phyloP scores from a whole-genome alignment of 2,329 filamentous ascomycete species.

The Thelonectria blattea region DNA sequence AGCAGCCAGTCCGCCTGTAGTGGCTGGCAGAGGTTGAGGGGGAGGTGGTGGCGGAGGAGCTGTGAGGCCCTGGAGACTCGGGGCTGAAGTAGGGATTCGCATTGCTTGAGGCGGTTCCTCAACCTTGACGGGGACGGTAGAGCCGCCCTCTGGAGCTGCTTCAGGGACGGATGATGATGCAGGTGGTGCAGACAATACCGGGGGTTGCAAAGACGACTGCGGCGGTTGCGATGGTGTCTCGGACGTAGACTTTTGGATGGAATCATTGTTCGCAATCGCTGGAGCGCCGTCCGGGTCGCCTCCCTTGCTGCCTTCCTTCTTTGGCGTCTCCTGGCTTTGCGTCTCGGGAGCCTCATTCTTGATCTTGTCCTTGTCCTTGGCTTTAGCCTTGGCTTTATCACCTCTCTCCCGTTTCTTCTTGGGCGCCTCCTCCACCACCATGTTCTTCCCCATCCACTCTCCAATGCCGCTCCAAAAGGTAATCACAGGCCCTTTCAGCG shows the following conservation, averaged over 20 bases:
- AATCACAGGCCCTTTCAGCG: conserved; percentile 86
- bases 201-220: conserved; percentile 9
- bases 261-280: background rate
- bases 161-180: background rate
- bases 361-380: conserved; percentile 35
- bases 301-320: conserved; percentile 14
- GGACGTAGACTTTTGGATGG: conserved; percentile 17
- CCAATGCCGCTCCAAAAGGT: conserved; percentile 94
- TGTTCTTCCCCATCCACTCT: conserved; percentile 74
- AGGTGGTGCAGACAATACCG: background rate
- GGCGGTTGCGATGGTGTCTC: conserved; percentile 9
- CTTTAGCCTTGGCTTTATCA: conserved; percentile 42
- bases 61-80: conserved; percentile 28
- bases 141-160: conserved; percentile 1
- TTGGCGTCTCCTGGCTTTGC: conserved; percentile 25
- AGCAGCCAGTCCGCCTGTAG: conserved; percentile 12
- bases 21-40: conserved; percentile 5
- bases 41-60: conserved; percentile 7
- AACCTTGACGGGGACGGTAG: conserved; percentile 9
- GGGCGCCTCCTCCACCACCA: conserved; percentile 68
- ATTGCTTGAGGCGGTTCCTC: conserved; percentile 22
- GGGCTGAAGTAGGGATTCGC: conserved; percentile 31
- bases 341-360: conserved; percentile 16
- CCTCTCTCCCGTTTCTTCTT: conserved; percentile 60
- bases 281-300: background rate